These are phyloP conservation scores for Eutrema salsugineum DNA, from an alignment of 441 rosid genomes.

Conservation along the genomic window DNA sequence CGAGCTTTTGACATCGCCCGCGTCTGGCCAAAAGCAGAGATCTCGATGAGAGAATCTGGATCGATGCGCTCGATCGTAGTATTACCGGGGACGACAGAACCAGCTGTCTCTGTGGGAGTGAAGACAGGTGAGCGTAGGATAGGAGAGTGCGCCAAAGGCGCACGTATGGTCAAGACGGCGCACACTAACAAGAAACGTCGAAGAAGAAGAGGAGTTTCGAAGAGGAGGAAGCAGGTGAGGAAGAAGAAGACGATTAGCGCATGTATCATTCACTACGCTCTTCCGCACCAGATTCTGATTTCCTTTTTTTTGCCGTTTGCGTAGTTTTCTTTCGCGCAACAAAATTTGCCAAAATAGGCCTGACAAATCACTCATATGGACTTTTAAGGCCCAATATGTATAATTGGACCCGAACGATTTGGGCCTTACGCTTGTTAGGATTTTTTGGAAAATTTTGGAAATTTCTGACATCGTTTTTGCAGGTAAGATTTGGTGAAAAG, in stretches of 20 bases:
- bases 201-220: slow-evolving; percentile 23
- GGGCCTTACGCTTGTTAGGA: too few species aligned
- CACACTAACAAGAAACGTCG: slow-evolving; percentile 44
- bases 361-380: neutral
- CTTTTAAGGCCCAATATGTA: neutral
- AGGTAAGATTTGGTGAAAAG: neutral
- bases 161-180: slow-evolving; percentile 40
- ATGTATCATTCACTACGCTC: slow-evolving; percentile 28
- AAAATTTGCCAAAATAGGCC: neutral
- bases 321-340: slow-evolving; percentile 7
- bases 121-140: slow-evolving; percentile 26
- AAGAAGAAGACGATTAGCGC: neutral
- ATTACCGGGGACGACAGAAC: neutral
- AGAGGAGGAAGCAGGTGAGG: neutral
- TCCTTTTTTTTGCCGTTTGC: neutral
- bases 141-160: slow-evolving; percentile 49
- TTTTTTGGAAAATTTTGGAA: too few species aligned
- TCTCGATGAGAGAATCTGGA: slow-evolving; percentile 29
- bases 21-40: slow-evolving; percentile 30
- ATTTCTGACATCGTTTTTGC: neutral
- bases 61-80: slow-evolving; percentile 6
- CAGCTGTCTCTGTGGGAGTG: neutral
- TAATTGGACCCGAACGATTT: too few species aligned
- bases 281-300: slow-evolving; percentile 14
- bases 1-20: slow-evolving; percentile 50